phyloP scores from a whole-genome alignment of 495 filamentous ascomycete species.

The Aspergillus funiculosus region DNA sequence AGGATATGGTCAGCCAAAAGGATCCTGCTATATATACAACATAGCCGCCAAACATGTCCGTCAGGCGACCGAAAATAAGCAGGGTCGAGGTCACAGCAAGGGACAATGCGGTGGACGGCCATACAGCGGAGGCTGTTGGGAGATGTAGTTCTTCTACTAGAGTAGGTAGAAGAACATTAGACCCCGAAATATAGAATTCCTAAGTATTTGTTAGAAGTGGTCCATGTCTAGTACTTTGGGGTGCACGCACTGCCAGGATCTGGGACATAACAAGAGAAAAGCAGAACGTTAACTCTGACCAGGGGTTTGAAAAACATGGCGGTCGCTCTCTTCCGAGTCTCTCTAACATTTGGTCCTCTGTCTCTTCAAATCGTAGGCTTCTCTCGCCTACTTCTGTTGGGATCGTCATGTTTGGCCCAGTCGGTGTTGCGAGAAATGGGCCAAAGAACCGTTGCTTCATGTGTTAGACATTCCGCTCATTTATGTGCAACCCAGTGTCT shows the following conservation, averaged over 20 bases:
- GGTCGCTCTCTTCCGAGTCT: conserved; percentile 64
- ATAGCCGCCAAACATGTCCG: conserved; percentile 75
- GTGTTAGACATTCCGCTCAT: too few relatives aligned
- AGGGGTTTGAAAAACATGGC: conserved; percentile 52
- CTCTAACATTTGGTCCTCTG: conserved; percentile 3
- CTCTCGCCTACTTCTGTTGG: neutral
- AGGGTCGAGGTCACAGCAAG: conserved; percentile 69
- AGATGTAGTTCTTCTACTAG: conserved; percentile 59
- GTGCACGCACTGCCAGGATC: conserved; percentile 53
- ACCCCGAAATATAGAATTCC: conserved; percentile 82
- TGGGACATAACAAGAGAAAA: conserved; percentile 69
- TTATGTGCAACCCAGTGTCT: too few relatives aligned
- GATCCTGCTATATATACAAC: conserved; percentile 61
- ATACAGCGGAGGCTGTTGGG: conserved; percentile 57
- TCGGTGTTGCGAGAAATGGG: too few relatives aligned
- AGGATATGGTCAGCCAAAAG: conserved; percentile 68
- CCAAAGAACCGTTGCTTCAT: too few relatives aligned
- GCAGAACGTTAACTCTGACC: conserved; percentile 64
- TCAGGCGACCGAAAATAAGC: conserved; percentile 68
- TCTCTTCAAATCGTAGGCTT: neutral
- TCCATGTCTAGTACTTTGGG: neutral
- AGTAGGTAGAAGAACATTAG: conserved; percentile 73
- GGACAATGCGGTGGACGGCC: conserved; percentile 76
- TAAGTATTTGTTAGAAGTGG: conserved; percentile 15
- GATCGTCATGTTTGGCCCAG: neutral